Conservation (phyloP, 192 early-diverging fungal species). For the Coemansia sp. region DNA sequence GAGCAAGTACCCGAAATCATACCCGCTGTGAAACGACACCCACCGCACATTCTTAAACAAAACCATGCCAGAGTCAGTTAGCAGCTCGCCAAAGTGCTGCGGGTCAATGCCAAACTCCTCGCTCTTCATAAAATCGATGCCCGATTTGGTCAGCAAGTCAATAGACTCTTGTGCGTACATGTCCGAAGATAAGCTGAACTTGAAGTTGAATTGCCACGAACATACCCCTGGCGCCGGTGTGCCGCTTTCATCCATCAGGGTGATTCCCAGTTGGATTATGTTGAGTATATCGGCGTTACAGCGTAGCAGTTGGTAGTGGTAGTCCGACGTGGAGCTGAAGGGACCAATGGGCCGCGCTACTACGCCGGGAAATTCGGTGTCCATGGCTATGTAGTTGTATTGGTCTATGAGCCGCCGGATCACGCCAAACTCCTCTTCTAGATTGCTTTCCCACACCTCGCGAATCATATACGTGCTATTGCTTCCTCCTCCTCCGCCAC, state of each 20-base stretch:
- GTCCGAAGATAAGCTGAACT: constrained; percentile 89
- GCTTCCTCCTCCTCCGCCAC: neutral
- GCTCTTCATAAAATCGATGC: constrained; percentile 96
- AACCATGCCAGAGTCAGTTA: constrained; percentile 96
- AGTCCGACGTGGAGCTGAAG: constrained; percentile 93
- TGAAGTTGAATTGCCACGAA: constrained; percentile 99
- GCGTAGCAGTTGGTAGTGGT: constrained; percentile 95
- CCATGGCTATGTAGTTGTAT: constrained; percentile 97
- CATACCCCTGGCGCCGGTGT: constrained; percentile 78
- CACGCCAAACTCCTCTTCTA: constrained; percentile 89
- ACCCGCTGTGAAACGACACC: constrained; percentile 98
- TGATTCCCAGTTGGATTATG: constrained; percentile 98
- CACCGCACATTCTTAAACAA: constrained; percentile 93
- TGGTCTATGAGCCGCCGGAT: constrained; percentile 84
- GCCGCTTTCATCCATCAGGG: constrained; percentile 85
- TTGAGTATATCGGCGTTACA: constrained; percentile 97
- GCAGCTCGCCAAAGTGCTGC: constrained; percentile 92
- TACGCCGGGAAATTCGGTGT: constrained; percentile 99
- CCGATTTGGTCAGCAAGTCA: constrained; percentile 93
- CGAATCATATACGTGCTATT: constrained; percentile 56
- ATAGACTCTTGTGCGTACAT: constrained; percentile 99
- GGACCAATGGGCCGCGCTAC: constrained; percentile 97
- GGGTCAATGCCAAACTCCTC: constrained; percentile 96
- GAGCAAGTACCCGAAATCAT: constrained; percentile 98
- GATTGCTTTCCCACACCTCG: constrained; percentile 91